Evolutionary conservation across 306 rosid species (phyloP).

Genomic region (Quercus glauca): DNA sequence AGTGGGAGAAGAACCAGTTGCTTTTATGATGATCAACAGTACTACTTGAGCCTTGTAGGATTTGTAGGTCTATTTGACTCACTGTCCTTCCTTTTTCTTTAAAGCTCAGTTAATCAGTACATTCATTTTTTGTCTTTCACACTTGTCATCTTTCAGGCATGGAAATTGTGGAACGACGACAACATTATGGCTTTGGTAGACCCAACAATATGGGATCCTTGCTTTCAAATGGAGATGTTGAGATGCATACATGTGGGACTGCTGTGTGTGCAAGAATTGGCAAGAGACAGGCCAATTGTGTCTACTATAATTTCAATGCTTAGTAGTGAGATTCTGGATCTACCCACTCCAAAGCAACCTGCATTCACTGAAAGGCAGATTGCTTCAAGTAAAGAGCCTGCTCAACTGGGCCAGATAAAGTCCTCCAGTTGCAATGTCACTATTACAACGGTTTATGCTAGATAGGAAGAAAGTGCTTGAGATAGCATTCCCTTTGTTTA

Average conservation of each 20-base stretch:
- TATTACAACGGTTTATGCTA: no score
- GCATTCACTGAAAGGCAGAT: constrained; percentile 27
- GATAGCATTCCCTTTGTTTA: no score
- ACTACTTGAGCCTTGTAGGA: constrained; percentile 32
- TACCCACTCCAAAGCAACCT: constrained; percentile 40
- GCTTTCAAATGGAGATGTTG: no score
- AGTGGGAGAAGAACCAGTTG: constrained; percentile 36
- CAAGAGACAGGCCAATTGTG: no score
- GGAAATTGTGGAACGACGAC: constrained; percentile 40
- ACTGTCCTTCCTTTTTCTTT: no score
- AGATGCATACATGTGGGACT: no score
- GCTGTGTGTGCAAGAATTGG: no score
- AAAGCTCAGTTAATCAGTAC: no score
- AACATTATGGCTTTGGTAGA: constrained; percentile 15
- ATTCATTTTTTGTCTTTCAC: no score
- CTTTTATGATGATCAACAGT: constrained; percentile 19
- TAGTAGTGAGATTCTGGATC: constrained; percentile 33
- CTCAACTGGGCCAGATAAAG: no score
- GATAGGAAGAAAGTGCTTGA: no score
- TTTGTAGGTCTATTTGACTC: constrained; percentile 12
- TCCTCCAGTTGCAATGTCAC: no score
- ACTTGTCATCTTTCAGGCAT: constrained; percentile 19
- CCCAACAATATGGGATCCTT: constrained; percentile 11
- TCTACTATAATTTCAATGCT: constrained; percentile 15
- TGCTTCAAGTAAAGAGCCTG: constrained; percentile 16